phyloP scores from a whole-genome alignment of 2,329 filamentous ascomycete genomes.

The Penicillium sp. region DNA sequence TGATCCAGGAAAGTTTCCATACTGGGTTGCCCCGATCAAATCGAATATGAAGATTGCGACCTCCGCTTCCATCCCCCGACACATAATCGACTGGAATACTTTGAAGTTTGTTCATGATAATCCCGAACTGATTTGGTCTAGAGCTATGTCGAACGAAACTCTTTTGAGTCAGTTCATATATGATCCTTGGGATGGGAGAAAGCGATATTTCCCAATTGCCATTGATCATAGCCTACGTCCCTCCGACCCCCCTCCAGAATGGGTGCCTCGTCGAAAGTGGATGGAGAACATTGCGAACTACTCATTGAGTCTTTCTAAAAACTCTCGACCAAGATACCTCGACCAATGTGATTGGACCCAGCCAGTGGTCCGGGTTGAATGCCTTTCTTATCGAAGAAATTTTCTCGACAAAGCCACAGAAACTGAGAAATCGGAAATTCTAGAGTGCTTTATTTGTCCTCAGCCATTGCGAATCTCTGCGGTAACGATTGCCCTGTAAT shows the following conservation, averaged over 20 bases:
- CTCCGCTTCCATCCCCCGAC: constrained; percentile 6
- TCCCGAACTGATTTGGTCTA: constrained; percentile 52
- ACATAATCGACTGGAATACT: constrained; percentile 51
- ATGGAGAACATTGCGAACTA: constrained; percentile 78
- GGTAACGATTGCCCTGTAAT: constrained; percentile 55
- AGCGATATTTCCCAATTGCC: constrained; percentile 59
- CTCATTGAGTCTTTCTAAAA: constrained; percentile 74
- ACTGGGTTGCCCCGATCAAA: constrained; percentile 74
- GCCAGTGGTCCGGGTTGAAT: constrained; percentile 77
- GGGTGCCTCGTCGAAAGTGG: constrained; percentile 43
- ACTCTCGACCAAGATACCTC: constrained; percentile 55
- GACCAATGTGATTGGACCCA: constrained; percentile 67
- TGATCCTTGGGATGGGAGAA: constrained; percentile 61
- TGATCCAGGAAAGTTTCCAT: constrained; percentile 69
- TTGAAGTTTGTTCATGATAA: constrained; percentile 41
- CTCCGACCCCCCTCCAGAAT: constrained; percentile 40
- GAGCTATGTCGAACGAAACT: constrained; percentile 43
- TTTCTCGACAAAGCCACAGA: constrained; percentile 71
- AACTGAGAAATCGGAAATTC: constrained; percentile 51
- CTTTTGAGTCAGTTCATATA: constrained; percentile 58
- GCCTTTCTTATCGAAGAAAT: constrained; percentile 79
- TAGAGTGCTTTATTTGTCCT: constrained; percentile 71
- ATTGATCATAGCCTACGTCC: constrained; percentile 38
- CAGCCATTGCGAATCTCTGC: constrained; percentile 77
- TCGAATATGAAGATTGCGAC: neutral